Evolutionary conservation across 2,329 filamentous ascomycete species (phyloP), one percentile per base, ranked within the genome.

Genomic region (Cladosporium colombiae): DNA sequence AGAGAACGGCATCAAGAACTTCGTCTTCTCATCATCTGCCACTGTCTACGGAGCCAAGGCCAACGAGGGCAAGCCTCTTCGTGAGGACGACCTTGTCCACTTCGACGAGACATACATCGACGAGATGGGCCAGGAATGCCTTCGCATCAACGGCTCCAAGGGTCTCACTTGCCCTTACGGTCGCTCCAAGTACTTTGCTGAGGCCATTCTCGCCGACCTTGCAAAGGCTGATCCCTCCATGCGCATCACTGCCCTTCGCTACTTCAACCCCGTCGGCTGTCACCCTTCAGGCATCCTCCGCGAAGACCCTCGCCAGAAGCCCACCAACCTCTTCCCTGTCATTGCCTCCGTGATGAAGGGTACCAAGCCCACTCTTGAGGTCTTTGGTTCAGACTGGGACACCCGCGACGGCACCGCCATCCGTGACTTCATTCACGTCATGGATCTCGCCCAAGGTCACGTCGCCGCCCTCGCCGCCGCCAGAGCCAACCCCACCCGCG

Each of bases 221-320:
- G 86, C 86, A 16, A 77, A 80, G 21, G 84, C 88, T 3, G 86
- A 89, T 73, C 82, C 86, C 6, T 81, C 83, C 27, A 89, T 87
- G 86, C 84, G 83, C 18, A 86, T 89, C 69, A 85, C 86, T 37
- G 85, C 86, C 5, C 79, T 90, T 31, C 82, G 88, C 33, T 90
- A 90, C 76, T 90, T 90, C 79, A 90, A 89, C 68, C 88, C 88
- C 0, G 85, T 89, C 62, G 88, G 88, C 8, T 89, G 86, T 74
- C 86, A 90, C 72, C 79, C 85, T 29, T 88, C 86, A 3, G 88
- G 88, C 18, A 78, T 88, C 7, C 79, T 90, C 13, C 86, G 87
- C 21, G 88, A 90, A 77, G 85, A 89, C 73, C 88, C 88, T 27
- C 81, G 84, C 64, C 84, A 84, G 65, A 82, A 81, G 40, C 86